Conservation (phyloP, 129 eudicot genomes). For the Chrysanthemum seticuspe region DNA sequence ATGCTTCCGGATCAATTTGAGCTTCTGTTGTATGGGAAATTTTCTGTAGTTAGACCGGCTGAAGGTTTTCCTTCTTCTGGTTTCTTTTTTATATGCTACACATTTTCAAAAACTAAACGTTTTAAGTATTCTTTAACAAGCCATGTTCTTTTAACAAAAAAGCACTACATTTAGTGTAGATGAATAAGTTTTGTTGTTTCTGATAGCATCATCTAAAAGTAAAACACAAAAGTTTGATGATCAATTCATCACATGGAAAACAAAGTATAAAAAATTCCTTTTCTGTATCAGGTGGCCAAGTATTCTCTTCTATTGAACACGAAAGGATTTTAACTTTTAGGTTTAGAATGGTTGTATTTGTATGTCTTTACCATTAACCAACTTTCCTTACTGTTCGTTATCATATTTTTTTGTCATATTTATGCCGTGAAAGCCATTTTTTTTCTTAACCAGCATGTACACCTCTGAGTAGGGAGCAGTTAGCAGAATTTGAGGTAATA, state of each 20-base stretch:
- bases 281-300: neutral
- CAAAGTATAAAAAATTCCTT: neutral
- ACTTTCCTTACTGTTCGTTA: too few relatives aligned
- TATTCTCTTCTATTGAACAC: neutral
- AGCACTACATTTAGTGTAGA: neutral
- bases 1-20: too few relatives aligned
- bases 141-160: neutral
- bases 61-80: conserved; percentile 40
- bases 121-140: too few relatives aligned
- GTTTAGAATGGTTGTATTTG: too few relatives aligned
- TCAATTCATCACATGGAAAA: neutral
- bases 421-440: too few relatives aligned
- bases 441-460: too few relatives aligned
- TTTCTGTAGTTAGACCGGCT: conserved; percentile 69
- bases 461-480: too few relatives aligned
- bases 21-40: too few relatives aligned
- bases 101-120: too few relatives aligned
- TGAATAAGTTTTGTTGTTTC: neutral
- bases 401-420: too few relatives aligned
- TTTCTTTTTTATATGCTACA: neutral
- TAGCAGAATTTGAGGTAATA: too few relatives aligned
- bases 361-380: neutral
- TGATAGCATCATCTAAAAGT: neutral
- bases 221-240: neutral
- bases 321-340: too few relatives aligned